Conservation (phyloP, 2,329 filamentous ascomycete species). For the Aspergillus sergii region DNA sequence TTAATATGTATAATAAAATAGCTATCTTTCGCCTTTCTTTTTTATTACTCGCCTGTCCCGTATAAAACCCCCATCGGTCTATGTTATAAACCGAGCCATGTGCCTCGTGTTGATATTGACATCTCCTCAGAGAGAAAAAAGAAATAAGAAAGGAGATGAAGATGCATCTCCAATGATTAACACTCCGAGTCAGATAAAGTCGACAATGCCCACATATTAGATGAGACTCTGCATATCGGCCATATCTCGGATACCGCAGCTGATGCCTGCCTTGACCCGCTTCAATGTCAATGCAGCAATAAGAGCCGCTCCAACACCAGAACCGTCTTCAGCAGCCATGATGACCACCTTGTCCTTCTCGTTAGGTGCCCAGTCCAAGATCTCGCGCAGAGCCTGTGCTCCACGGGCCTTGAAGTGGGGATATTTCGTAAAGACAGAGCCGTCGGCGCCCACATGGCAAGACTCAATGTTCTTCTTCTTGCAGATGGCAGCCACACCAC, state of each 20-base stretch:
- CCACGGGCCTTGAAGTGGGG: conserved; percentile 95
- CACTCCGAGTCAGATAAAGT: neutral
- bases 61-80: neutral
- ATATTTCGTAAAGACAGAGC: conserved; percentile 98
- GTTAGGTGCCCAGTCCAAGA: conserved; percentile 88
- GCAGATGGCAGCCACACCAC: conserved; percentile 93
- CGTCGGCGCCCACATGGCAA: conserved; percentile 95
- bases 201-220: conserved; percentile 13
- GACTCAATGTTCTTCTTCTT: conserved; percentile 89
- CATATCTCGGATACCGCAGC: conserved; percentile 59
- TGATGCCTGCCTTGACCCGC: conserved; percentile 62
- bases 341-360: conserved; percentile 87
- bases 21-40: neutral
- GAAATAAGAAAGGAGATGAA: neutral
- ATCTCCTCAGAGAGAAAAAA: neutral
- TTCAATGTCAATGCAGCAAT: conserved; percentile 76
- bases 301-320: conserved; percentile 92
- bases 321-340: conserved; percentile 89
- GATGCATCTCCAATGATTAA: neutral
- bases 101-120: neutral
- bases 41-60: neutral
- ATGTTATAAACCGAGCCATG: neutral
- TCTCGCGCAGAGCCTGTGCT: conserved; percentile 86
- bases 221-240: conserved; percentile 39
- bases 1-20: neutral